These are phyloP conservation scores for Leucogyrophana mollusca DNA, from an alignment of 768 basidiomycete species.

Conservation along the genomic window DNA sequence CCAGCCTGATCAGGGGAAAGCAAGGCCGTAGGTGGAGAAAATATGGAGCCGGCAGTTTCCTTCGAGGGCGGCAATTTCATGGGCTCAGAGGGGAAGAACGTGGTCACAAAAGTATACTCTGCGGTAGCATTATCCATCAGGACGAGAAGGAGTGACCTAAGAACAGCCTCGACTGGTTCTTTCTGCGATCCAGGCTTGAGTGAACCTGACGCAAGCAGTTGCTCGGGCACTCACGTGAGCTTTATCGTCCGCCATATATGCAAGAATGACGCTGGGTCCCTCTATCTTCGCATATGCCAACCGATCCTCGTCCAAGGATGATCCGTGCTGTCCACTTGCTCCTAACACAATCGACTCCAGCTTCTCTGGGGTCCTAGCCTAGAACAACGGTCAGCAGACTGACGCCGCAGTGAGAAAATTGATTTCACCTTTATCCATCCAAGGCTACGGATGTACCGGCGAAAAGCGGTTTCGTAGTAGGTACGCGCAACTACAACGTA, in stretches of 20 bases:
- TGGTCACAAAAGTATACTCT: slow-evolving; percentile 84
- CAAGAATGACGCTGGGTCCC: slow-evolving; percentile 76
- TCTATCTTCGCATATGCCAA: slow-evolving; percentile 71
- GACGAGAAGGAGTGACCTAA: slow-evolving; percentile 84
- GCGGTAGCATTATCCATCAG: slow-evolving; percentile 94
- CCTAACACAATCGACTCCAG: slow-evolving; percentile 58
- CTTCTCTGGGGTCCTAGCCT: slow-evolving; percentile 73
- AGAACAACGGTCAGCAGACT: not conserved
- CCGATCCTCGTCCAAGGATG: slow-evolving; percentile 49
- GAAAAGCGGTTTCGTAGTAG: slow-evolving; percentile 95
- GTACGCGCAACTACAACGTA: slow-evolving; percentile 81
- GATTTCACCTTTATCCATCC: slow-evolving; percentile 71
- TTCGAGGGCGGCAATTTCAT: slow-evolving; percentile 31
- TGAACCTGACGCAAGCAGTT: not conserved
- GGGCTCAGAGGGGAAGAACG: slow-evolving; percentile 65
- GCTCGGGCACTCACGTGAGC: slow-evolving; percentile 64
- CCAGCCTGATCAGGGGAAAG: slow-evolving; percentile 43
- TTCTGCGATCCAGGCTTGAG: slow-evolving; percentile 44
- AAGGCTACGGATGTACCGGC: slow-evolving; percentile 83
- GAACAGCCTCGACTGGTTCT: slow-evolving; percentile 79
- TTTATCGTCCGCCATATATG: slow-evolving; percentile 90
- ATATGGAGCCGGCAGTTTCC: slow-evolving; percentile 33
- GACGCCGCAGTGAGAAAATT: slow-evolving; percentile 7
- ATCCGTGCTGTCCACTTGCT: slow-evolving; percentile 39
- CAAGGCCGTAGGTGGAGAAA: slow-evolving; percentile 34